A percentile compares a stretch with the other conserved stretches of the same genome.
Evolutionary conservation across 2,329 filamentous ascomycete species (phyloP).

Genomic region (Fusarium musae): DNA sequence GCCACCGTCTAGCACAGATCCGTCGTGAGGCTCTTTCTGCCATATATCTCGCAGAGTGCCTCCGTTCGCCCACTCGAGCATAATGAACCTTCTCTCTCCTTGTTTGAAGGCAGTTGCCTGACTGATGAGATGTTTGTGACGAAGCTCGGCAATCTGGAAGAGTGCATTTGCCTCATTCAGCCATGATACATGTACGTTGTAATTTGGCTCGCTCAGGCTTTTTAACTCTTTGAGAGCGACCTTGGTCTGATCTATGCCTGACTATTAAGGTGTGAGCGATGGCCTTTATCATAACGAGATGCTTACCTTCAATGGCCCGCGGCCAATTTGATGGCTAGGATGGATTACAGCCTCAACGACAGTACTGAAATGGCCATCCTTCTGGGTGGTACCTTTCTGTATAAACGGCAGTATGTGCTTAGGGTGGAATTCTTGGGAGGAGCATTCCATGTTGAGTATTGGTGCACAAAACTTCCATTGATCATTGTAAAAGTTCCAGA

Average conservation of each 20-base stretch:
- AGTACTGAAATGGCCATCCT: constrained; percentile 25
- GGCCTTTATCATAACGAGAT: background rate
- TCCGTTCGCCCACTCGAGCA: constrained; percentile 31
- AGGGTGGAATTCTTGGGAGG: background rate
- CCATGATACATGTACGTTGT: background rate
- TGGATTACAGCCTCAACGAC: constrained; percentile 17
- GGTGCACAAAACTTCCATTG: constrained; percentile 14
- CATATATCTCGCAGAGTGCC: constrained; percentile 29
- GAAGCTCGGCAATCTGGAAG: constrained; percentile 5
- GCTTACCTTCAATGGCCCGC: background rate
- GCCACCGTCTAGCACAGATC: background rate
- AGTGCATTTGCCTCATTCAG: constrained; percentile 11
- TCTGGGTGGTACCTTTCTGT: background rate
- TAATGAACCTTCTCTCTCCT: background rate
- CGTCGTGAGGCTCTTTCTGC: background rate
- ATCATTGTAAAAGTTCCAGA: background rate
- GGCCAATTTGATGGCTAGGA: background rate
- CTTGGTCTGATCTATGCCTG: background rate
- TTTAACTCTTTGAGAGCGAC: constrained; percentile 31
- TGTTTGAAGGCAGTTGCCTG: constrained; percentile 17
- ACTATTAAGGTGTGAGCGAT: background rate
- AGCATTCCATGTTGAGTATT: background rate
- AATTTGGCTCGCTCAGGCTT: background rate
- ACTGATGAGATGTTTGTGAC: constrained; percentile 17
- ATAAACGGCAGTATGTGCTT: constrained; percentile 8